Evolutionary conservation across 176 grass and related monocot genomes (phyloP), one percentile per base, ranked within the genome.

Genomic region (Secale cereale): DNA sequence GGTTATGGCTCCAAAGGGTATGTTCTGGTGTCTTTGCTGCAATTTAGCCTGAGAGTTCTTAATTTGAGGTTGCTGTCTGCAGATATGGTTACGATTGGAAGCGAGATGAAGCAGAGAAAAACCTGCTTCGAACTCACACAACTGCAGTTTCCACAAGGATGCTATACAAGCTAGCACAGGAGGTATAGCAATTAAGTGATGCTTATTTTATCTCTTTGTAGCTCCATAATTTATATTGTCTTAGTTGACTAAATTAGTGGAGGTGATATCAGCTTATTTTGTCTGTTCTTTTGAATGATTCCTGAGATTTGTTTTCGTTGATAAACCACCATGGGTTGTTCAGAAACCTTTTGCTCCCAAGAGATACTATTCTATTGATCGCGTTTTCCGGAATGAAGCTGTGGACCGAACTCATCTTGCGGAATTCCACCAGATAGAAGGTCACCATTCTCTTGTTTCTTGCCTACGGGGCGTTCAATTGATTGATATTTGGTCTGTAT

Each of bases 21-120:
- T 82, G 65, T 73, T 86, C 19, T 81, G 32, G 64, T 88, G 43
- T 80, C 80, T 59, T 5, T 84, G 27, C 61, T 65, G 36, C 10
- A 32, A 50, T 27, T 68, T 65, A 86, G 25, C 67, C 79, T 20
- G 8, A 82, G 39, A 71, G 12, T 79, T 45, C 37, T 33, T 88
- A 28, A 87, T 81, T 84, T 64, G 35, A 39, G 54, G 36, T 86
- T 82, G 17, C 79, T 52, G 23, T 79, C 29, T 84, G 26, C 87
- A 99, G 94, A 65, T 99, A 99, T 89, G 90, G 90, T 62, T 99
- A 99, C 89, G 97, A 99, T 28, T 99, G 94, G 93, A 99, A 99
- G 89, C 86, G 88, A 74, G 91, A 99, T 31, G 97, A 99, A 39
- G 97, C 94, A 30, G 97, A 96, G 78, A 99, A 99, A 87, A 96